Conservation (phyloP, 2,329 filamentous ascomycete genomes). For the Trichoderma aggressivum region DNA sequence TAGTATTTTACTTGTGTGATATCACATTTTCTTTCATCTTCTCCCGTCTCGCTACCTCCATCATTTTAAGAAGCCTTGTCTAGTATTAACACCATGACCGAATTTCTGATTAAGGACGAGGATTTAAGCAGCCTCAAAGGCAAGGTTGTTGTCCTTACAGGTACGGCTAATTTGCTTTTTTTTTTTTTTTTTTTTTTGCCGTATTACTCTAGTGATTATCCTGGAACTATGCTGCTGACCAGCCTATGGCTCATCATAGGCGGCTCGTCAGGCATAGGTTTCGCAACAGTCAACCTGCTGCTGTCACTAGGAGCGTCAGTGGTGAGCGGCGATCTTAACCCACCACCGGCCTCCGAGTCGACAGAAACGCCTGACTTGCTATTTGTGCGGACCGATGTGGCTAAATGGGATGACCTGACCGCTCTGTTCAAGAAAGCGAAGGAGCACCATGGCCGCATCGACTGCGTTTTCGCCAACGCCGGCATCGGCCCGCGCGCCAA, state of each 20-base stretch:
- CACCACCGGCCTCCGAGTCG: not conserved
- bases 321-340: slow-evolving; percentile 10
- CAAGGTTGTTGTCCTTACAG: slow-evolving; percentile 12
- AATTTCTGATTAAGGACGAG: slow-evolving; percentile 7
- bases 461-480: slow-evolving; percentile 11
- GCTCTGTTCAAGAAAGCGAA: slow-evolving; percentile 2
- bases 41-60: not conserved
- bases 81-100: not conserved
- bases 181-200: not conserved
- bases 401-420: slow-evolving; percentile 5
- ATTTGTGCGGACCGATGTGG: not conserved
- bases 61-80: not conserved
- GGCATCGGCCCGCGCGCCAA: slow-evolving; percentile 11
- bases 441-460: slow-evolving; percentile 7
- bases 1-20: not conserved
- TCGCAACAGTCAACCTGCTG: slow-evolving; percentile 8
- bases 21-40: not conserved
- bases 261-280: slow-evolving; percentile 9
- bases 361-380: slow-evolving; percentile 2
- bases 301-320: slow-evolving; percentile 7
- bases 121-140: slow-evolving; percentile 7
- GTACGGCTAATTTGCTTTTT: not conserved
- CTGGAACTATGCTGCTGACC: not conserved
- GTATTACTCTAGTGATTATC: not conserved
- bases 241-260: not conserved